These are phyloP conservation scores for Epichloe sp. DNA, from an alignment of 2,329 filamentous ascomycete species.

Conservation along the genomic window DNA sequence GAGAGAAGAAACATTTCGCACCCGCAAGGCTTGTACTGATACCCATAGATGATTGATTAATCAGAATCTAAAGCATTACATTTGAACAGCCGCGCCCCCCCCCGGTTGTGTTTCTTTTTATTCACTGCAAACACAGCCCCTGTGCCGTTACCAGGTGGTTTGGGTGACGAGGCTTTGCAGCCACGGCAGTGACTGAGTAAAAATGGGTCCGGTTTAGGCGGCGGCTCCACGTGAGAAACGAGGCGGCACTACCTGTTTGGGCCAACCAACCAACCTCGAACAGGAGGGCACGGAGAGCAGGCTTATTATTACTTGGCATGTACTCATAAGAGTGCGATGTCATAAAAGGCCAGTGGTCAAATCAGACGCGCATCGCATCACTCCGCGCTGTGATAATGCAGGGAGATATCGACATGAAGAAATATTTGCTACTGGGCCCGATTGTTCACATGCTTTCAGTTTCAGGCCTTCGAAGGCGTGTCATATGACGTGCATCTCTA, in stretches of 20 bases:
- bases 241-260: conserved; percentile 14
- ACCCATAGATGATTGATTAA: background rate
- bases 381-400: background rate
- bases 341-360: no score
- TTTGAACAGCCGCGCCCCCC: no score
- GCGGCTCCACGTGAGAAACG: conserved; percentile 17
- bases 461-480: background rate
- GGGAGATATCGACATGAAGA: no score
- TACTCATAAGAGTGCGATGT: no score
- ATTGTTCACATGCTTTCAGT: no score
- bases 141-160: no score
- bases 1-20: background rate
- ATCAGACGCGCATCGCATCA: background rate
- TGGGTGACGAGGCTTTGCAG: no score
- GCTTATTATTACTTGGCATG: no score
- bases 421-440: no score
- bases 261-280: conserved; percentile 8
- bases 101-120: background rate
- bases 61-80: background rate
- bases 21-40: background rate
- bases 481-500: background rate
- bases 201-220: conserved; percentile 8
- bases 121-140: background rate
- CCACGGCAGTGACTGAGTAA: background rate
- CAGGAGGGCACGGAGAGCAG: no score